Percentiles rank a stretch among this genome's conserved stretches.
Conservation (phyloP, 73 alveolate genomes). For the Halteria grandinella region DNA sequence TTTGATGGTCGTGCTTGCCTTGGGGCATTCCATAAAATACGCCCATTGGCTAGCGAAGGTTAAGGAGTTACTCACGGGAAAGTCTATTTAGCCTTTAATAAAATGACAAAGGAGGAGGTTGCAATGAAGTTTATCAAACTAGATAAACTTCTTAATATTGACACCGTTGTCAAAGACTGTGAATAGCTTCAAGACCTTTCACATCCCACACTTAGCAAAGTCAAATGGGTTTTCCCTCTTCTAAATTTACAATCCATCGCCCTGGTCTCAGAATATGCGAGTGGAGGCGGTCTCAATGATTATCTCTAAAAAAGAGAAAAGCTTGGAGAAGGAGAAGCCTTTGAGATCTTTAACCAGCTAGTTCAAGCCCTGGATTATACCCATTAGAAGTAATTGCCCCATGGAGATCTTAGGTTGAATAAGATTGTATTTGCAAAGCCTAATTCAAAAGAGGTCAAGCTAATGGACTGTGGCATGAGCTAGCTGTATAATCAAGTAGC, state of each 20-base stretch:
- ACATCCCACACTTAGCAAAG: constrained; percentile 67
- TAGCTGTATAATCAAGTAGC: constrained; percentile 35
- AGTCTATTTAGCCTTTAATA: constrained; percentile 37
- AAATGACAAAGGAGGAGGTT: constrained; percentile 52
- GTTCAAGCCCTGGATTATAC: constrained; percentile 37
- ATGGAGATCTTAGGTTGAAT: constrained; percentile 46
- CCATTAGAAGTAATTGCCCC: constrained; percentile 32
- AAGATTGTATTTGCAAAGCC: constrained; percentile 43
- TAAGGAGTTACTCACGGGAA: constrained; percentile 53
- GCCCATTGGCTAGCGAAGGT: constrained; percentile 38
- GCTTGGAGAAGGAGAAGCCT: constrained; percentile 66
- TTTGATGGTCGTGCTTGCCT: constrained; percentile 57
- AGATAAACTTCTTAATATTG: constrained; percentile 42
- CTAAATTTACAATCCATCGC: constrained; percentile 47
- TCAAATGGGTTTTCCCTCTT: constrained; percentile 62
- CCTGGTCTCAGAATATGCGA: constrained; percentile 70
- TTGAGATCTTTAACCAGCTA: constrained; percentile 30
- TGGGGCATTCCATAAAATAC: constrained; percentile 48
- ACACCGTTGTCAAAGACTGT: constrained; percentile 70
- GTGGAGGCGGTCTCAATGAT: constrained; percentile 74
- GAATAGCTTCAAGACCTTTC: constrained; percentile 55
- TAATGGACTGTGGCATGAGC: constrained; percentile 61
- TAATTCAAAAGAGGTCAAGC: constrained; percentile 47
- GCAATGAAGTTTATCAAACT: constrained; percentile 63
- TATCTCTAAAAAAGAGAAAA: constrained; percentile 54